phyloP scores from a whole-genome alignment of 2,329 filamentous ascomycete species.

The Nemania abortiva region DNA sequence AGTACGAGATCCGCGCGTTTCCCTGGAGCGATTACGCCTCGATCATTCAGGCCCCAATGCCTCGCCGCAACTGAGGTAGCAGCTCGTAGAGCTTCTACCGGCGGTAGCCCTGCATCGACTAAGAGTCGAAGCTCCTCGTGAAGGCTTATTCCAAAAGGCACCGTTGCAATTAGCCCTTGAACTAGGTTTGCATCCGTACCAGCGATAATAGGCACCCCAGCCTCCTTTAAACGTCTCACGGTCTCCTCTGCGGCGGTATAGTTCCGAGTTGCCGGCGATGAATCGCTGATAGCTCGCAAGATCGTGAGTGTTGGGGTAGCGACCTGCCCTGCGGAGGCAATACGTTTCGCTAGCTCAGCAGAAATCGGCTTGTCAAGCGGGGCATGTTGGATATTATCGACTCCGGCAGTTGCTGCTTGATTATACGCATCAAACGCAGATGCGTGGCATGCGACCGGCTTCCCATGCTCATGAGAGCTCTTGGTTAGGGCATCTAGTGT shows the following conservation, averaged over 20 bases:
- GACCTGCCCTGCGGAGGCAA: conserved; percentile 14
- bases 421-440: conserved; percentile 19
- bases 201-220: conserved; percentile 32
- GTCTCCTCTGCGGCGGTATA: conserved; percentile 31
- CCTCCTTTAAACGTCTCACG: conserved; percentile 26
- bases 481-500: conserved; percentile 28
- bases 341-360: conserved; percentile 1
- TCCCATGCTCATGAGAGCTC: conserved; percentile 21
- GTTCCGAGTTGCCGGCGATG: conserved; percentile 17
- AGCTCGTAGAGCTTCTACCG: conserved; percentile 24
- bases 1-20: conserved; percentile 36
- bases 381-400: conserved; percentile 33
- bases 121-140: conserved; percentile 34
- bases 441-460: conserved; percentile 33
- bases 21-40: conserved; percentile 26
- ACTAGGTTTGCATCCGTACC: conserved; percentile 33
- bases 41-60: conserved; percentile 28
- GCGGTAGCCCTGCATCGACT: conserved; percentile 30
- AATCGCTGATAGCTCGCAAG: conserved; percentile 29
- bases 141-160: conserved; percentile 31
- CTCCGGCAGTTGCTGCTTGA: conserved; percentile 30
- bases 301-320: conserved; percentile 34
- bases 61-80: conserved; percentile 28
- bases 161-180: conserved; percentile 11
- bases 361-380: conserved; percentile 29